Evolutionary conservation across 352 stramenopile species (phyloP).

Genomic region (Sclerospora graminicola): DNA sequence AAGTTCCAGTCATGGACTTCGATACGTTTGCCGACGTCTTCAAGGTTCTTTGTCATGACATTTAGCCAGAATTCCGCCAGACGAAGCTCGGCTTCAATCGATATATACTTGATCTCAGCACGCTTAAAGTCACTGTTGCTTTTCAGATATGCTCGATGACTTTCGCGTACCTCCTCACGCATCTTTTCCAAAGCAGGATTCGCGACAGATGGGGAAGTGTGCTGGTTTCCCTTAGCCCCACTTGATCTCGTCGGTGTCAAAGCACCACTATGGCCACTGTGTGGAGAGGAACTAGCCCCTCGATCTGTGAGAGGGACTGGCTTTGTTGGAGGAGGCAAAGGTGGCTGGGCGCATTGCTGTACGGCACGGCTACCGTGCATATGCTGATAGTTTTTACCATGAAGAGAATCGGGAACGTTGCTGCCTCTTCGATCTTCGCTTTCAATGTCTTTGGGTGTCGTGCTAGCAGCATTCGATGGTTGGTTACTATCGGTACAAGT

Average conservation of each 20-base stretch:
- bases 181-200: conserved; percentile 32
- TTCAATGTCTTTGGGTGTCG: conserved; percentile 1
- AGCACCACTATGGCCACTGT: conserved; percentile 3
- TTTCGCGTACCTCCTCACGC: conserved; percentile 30
- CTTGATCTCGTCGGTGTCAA: conserved; percentile 3
- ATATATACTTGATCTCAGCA: conserved; percentile 43
- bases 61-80: conserved; percentile 64
- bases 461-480: background rate
- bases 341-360: conserved; percentile 2
- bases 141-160: conserved; percentile 40
- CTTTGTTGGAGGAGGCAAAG: conserved; percentile 13
- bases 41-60: conserved; percentile 46
- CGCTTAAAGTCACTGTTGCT: conserved; percentile 44
- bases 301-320: conserved; percentile 3
- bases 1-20: conserved; percentile 76
- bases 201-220: conserved; percentile 6
- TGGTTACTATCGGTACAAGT: background rate
- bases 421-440: conserved; percentile 2
- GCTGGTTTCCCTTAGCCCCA: conserved; percentile 4
- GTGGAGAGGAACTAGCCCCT: conserved; percentile 11
- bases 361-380: conserved; percentile 4
- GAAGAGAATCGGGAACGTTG: background rate
- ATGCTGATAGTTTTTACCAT: conserved; percentile 9
- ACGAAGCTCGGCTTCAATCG: conserved; percentile 39
- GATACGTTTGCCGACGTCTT: conserved; percentile 66